Conservation (phyloP, 768 basidiomycete species). For the Holtermannia corniformis region DNA sequence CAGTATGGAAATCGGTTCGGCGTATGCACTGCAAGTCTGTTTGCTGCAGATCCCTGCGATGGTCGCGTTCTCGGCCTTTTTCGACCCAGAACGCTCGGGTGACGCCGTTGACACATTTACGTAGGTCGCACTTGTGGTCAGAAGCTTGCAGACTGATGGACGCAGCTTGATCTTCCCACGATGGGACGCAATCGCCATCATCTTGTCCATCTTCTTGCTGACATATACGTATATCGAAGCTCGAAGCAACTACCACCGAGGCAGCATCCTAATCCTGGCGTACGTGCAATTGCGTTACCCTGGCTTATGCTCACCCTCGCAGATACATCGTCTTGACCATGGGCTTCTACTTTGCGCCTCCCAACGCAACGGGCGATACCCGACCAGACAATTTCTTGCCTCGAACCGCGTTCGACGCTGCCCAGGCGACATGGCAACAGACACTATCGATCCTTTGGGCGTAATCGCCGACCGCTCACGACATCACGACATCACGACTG, state of each 20-base stretch:
- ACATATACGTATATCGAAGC: conserved; percentile 99
- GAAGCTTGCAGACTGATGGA: not conserved
- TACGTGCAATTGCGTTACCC: conserved; percentile 40
- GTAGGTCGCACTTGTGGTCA: conserved; percentile 48
- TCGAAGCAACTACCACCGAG: conserved; percentile 96
- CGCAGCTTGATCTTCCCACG: conserved; percentile 88
- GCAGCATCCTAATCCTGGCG: conserved; percentile 90
- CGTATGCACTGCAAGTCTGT: conserved; percentile 96
- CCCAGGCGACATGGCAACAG: not conserved
- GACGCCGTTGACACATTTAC: conserved; percentile 84
- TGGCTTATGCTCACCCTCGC: conserved; percentile 11
- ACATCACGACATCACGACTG: not conserved
- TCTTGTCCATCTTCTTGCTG: conserved; percentile 92
- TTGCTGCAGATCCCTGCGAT: conserved; percentile 95
- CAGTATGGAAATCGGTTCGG: conserved; percentile 99
- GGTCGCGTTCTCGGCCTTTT: conserved; percentile 97
- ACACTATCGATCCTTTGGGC: not conserved
- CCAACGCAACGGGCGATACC: not conserved
- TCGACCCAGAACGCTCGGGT: conserved; percentile 75
- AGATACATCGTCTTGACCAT: conserved; percentile 85
- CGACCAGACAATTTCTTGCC: not conserved
- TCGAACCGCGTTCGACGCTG: not conserved
- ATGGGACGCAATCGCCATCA: conserved; percentile 92
- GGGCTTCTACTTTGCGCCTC: conserved; percentile 74
- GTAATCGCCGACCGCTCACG: not conserved